Percentiles rank a stretch among this genome's conserved stretches.
These are phyloP conservation scores for Apiospora saccharicola DNA, from an alignment of 2,329 filamentous ascomycete genomes.

Conservation along the genomic window DNA sequence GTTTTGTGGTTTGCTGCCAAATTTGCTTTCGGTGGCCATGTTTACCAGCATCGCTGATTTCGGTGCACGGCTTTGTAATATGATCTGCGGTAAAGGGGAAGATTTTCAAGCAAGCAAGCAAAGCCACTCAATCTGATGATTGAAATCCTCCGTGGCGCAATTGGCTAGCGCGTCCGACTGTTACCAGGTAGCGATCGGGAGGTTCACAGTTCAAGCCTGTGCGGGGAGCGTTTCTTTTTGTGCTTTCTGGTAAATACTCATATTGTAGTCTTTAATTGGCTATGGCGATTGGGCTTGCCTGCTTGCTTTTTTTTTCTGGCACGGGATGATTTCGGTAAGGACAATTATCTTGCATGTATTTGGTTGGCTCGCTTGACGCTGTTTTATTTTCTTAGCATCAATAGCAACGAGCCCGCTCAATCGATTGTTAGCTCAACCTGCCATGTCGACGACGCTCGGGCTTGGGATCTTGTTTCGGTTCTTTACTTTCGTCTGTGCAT, in stretches of 20 bases:
- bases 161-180: constrained; percentile 69
- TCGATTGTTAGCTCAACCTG: no score
- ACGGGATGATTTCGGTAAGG: no score
- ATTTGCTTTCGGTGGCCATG: not conserved
- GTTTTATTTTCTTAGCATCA: no score
- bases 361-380: no score
- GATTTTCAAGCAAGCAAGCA: constrained; percentile 7
- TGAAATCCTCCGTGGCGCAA: constrained; percentile 50
- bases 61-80: not conserved
- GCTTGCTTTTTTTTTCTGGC: no score
- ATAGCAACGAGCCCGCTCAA: no score
- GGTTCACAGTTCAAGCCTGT: constrained; percentile 21
- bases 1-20: not conserved
- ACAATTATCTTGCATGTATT: no score
- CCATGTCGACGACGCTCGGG: no score
- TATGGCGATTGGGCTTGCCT: not conserved
- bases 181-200: constrained; percentile 44
- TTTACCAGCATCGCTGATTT: accelerated
- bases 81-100: not conserved
- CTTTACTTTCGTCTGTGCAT: no score
- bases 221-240: not conserved
- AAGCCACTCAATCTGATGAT: constrained; percentile 1
- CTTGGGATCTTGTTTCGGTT: no score
- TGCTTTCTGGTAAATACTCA: not conserved
- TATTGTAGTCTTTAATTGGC: not conserved